A percentile compares a stretch with the other conserved stretches of the same genome.
Conservation (phyloP, 148 eudicot genomes). For the Silene conica region DNA sequence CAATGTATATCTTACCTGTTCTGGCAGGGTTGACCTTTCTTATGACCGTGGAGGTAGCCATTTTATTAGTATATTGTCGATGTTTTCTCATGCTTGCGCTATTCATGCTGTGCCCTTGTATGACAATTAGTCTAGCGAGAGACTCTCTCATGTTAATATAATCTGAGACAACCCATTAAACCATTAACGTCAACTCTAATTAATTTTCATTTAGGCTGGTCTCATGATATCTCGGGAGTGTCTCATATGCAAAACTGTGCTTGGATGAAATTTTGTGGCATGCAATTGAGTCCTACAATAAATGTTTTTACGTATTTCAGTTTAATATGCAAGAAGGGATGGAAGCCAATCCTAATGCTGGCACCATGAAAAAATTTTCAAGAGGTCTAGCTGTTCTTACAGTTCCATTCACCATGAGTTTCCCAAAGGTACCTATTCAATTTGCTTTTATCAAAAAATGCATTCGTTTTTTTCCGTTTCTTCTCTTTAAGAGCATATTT, state of each 20-base stretch:
- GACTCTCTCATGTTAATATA: neutral
- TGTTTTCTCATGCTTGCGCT: neutral
- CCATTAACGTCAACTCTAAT: no score
- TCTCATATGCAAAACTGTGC: neutral
- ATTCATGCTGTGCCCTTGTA: neutral
- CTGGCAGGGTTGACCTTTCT: conserved; percentile 73
- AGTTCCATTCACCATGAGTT: conserved; percentile 72
- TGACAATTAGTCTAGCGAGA: neutral
- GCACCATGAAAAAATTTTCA: conserved; percentile 75
- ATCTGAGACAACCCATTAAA: no score
- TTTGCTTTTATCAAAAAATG: neutral
- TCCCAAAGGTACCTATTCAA: conserved; percentile 58
- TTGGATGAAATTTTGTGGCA: neutral
- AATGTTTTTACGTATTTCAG: conserved; percentile 31
- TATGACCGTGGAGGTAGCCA: conserved; percentile 77
- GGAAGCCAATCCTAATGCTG: conserved; percentile 90
- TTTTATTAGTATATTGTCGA: neutral
- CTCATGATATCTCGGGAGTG: neutral
- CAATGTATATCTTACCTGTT: conserved; percentile 65
- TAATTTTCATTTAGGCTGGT: neutral
- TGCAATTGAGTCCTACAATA: neutral
- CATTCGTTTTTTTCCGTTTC: no score
- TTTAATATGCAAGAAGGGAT: conserved; percentile 87
- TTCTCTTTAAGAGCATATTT: neutral
- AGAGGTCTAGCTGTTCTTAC: conserved; percentile 71